Evolutionary conservation across 2,329 filamentous ascomycete genomes (phyloP), one percentile per base, ranked within the genome.

Genomic region (Graphilbum ipis-grandicollis): DNA sequence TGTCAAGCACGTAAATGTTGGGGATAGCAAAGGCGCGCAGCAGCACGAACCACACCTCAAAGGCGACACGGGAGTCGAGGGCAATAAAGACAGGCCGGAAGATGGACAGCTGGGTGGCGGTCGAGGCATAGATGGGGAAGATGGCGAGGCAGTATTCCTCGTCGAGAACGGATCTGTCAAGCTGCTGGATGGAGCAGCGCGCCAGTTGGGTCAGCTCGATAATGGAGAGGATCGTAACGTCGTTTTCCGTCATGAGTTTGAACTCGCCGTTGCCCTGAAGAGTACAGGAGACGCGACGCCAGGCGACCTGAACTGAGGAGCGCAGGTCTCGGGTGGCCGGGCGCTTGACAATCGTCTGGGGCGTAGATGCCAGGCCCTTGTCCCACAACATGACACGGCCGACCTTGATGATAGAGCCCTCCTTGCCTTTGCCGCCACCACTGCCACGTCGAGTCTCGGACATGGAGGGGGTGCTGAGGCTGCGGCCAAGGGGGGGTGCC

Each of bases 41-140:
- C 9, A 98, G 62, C 7, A 93, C 86, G 49, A 93, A 88, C 90
- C 90, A 98, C 12, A 94, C 90, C 53, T 98, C 90, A 48, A 92
- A 93, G n/a, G 93, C 65, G 7, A 93, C 75, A 31, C 86, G 72
- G 19, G 74, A 86, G 47, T 96, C 88, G 32, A 94, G 59, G 4
- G 83, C 80, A 25, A 98, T 64, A 52, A 93, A 94, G 26, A 96
- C 76, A 0, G 90, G 88, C n/a, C 82, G 75, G 41, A 84, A 76
- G 21, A 88, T 71, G 7, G 79, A 79, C 39, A 88, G 64, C 15
- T 79, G 70, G 3, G 73, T 79, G 2, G 82, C 71, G 17, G 73
- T 74, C 9, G 79, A 68, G 1, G 83, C 76, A 56, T 98, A 96
- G 43, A 88, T 86, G 14, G 90, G 88, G 50, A 94, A 94, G 33